Base-by-base conservation (phyloP, 1,284 basidiomycete species). In the Leccinum olivaceoglutinosum region DNA sequence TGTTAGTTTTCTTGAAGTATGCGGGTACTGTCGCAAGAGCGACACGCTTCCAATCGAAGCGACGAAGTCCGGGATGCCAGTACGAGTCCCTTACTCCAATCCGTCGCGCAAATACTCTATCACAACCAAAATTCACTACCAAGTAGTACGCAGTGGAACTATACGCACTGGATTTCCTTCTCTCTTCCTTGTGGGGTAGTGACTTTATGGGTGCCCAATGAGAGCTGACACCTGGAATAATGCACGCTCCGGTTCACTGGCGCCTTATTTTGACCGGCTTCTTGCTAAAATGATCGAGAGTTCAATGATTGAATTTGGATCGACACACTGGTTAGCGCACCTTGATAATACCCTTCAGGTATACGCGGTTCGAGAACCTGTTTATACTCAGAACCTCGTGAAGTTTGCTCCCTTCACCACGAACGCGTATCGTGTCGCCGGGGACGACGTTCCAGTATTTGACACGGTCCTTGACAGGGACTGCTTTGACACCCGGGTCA, bases 391-490 rank as follows among this genome's bases (percentile, higher is more conserved):
- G 74, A 46, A 93, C 90, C 71, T 92, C 87, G 58, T 85, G 83
- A 46, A 91, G 73, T 58, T 81, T 81, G 55, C 79, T 79, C 63
- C 79, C 79, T 74, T 91, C 87, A 29, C 89, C 89, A 9, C 83
- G 81, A 61, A 92, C 68, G 60, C 87, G 82, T 69, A 93, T 84
- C 63, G 83, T 83, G 76, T 93, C 90, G n/a, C 90, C 90, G 8
- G 91, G 89, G 34, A 92, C 87, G 65, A 93, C 82, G 69, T 93
- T 93, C 90, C 90, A 93, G 72, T 84, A 87, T 74, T 91, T 90
- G 60, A 93, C 89, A 61, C 90, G 82, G 69, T 92, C 87, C 64
- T 81, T 81, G 16, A 83, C 80, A 44, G 82, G 79, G 60, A 83
- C 84, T 53, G 82, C 81, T 72, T 88, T 88, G 18, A 78, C 65